Evolutionary conservation across 345 rosid genomes (phyloP).

Genomic region (Excoecaria cochinchinensis): DNA sequence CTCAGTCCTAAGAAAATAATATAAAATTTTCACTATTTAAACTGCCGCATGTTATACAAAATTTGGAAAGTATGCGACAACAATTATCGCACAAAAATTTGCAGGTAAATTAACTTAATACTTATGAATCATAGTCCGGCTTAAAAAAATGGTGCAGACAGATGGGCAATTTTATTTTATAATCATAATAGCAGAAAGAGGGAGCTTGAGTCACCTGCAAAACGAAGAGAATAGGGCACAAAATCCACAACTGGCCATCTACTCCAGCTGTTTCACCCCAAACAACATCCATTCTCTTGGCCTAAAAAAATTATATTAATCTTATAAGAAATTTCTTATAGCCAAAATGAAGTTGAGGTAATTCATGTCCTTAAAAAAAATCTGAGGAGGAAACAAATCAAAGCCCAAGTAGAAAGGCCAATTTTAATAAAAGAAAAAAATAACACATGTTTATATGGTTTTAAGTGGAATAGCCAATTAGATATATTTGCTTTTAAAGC

Average conservation of each 20-base stretch:
- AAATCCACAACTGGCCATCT: constrained; percentile 87
- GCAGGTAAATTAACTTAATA: background rate
- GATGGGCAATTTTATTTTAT: background rate
- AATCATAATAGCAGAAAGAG: background rate
- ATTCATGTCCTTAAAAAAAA: constrained; percentile 8
- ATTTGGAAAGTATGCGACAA: background rate
- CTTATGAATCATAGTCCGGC: background rate
- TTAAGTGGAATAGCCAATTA: constrained; percentile 10
- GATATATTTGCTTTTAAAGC: background rate
- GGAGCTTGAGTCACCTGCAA: constrained; percentile 63
- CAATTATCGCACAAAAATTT: background rate
- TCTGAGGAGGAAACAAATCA: background rate
- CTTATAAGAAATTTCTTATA: background rate
- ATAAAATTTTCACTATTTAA: background rate
- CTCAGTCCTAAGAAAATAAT: background rate
- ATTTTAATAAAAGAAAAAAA: background rate
- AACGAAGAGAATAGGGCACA: constrained; percentile 88
- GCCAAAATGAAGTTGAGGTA: background rate
- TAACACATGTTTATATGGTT: background rate
- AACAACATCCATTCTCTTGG: constrained; percentile 99
- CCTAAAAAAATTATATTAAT: constrained; percentile 42
- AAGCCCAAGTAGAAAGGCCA: constrained; percentile 13
- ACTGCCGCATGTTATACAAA: background rate
- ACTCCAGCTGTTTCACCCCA: constrained; percentile 99
- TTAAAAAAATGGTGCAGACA: background rate